Base-by-base conservation (phyloP, 352 stramenopile genomes). In the Phytophthora palmivora region DNA sequence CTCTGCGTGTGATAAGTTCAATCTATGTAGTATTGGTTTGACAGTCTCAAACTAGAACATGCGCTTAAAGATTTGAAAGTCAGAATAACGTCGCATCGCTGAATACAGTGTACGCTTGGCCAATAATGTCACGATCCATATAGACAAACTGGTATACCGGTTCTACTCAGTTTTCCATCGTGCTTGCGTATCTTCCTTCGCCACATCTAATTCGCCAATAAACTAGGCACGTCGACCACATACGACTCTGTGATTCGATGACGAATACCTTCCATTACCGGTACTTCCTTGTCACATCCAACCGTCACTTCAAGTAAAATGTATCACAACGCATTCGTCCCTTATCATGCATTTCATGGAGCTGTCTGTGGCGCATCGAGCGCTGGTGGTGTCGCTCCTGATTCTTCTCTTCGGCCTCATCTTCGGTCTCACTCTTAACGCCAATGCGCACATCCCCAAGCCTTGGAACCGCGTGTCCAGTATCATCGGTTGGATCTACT, bases 401-500 rank as follows among this genome's bases (percentile, higher is more conserved):
- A 92, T 95, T 57, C 62, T 91, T 14, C 61, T 79, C 2, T 55
- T 82, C 6, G 86, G 86, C 0, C 56, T 92, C 7, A 42, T 74
- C 33, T 80, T 95, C 26, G 87, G 84, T 1, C 58, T 91, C 18
- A 64, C 59, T 12, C 63, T 92, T 14, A 51, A 93, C 46, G 82
- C 84, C 32, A 95, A 91, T 55, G 78, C 79, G 43, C 82, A 95
- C 63, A 92, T 95, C 61, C 87, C 87, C 4, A 68, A 83, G 58
- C 87, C 84, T 12, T 97, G 87, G 78, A 93, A 95, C 53, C 82
- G 86, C 63, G 63, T 96, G 26, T 96, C 87, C 42, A 91, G 80
- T 26, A 89, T 96, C 63, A 73, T 97, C 15, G 91, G 91, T 8
- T 97, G 90, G 89, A 74, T 95, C 55, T 97, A 97, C 78, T 97